phyloP scores from a whole-genome alignment of 306 rosid species.

The Castanopsis chinensis region DNA sequence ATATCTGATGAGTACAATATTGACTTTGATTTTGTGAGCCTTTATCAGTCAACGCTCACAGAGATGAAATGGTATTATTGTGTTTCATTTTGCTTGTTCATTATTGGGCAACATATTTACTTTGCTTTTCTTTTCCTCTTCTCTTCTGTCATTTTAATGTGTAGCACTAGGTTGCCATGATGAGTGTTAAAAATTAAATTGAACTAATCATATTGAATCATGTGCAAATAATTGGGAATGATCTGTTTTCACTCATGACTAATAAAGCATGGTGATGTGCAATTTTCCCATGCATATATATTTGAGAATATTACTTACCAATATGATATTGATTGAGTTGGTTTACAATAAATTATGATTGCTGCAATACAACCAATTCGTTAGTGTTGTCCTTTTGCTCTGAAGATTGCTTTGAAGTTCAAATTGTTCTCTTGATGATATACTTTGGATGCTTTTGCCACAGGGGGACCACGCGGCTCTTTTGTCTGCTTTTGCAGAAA shows the following conservation, averaged over 20 bases:
- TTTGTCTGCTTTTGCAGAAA: conserved; percentile 91
- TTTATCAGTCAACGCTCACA: neutral
- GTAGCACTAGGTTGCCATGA: neutral
- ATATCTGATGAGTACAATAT: neutral
- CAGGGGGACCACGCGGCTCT: conserved; percentile 98
- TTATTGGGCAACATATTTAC: neutral
- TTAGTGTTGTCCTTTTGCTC: neutral
- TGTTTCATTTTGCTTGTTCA: neutral
- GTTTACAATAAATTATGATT: neutral
- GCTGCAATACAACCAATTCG: neutral
- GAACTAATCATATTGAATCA: neutral
- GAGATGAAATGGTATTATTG: neutral
- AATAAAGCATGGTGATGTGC: neutral
- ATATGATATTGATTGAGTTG: neutral
- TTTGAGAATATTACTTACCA: neutral
- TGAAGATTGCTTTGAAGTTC: conserved; percentile 7
- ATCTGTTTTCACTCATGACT: neutral
- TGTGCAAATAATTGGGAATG: neutral
- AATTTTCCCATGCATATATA: neutral
- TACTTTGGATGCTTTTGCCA: conserved; percentile 27
- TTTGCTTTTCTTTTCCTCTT: neutral
- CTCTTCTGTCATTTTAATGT: neutral
- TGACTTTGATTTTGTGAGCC: neutral
- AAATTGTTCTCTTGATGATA: conserved; percentile 10
- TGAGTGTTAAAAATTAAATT: neutral